Evolutionary conservation across 805 yeast species (phyloP).

Genomic region (Sugiyamaella qingdaonensis): DNA sequence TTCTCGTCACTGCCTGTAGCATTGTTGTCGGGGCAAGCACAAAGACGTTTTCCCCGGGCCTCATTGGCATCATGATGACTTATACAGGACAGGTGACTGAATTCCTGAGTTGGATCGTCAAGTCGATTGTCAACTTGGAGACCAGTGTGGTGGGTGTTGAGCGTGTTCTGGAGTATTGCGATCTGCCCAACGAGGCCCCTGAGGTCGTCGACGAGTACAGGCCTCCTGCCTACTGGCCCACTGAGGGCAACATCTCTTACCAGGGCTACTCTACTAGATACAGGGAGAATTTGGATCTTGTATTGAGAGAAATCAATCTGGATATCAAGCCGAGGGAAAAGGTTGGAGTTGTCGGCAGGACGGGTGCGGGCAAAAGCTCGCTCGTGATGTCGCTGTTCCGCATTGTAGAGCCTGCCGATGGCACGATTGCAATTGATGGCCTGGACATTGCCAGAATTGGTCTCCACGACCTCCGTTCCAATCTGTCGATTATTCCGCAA

Average conservation of each 20-base stretch:
- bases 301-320: constrained; percentile 61
- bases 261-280: constrained; percentile 64
- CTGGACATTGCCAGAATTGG: constrained; percentile 51
- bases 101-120: constrained; percentile 81
- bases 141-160: constrained; percentile 90
- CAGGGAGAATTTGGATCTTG: constrained; percentile 67
- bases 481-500: constrained; percentile 61
- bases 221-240: constrained; percentile 71
- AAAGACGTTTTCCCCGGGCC: constrained; percentile 62
- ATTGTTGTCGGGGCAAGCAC: constrained; percentile 56
- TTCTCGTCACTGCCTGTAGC: constrained; percentile 72
- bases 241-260: constrained; percentile 58
- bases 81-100: constrained; percentile 84
- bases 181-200: constrained; percentile 58
- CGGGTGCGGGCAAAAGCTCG: constrained; percentile 88
- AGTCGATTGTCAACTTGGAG: constrained; percentile 91
- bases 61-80: constrained; percentile 84
- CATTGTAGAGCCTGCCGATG: constrained; percentile 48
- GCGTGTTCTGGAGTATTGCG: constrained; percentile 34
- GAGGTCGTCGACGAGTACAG: constrained; percentile 54
- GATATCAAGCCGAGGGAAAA: constrained; percentile 69
- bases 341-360: constrained; percentile 82
- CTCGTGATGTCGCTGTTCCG: constrained; percentile 69
- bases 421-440: constrained; percentile 53
- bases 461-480: constrained; percentile 51